Conservation (phyloP, 345 rosid genomes). For the Raphanus raphanistrum region DNA sequence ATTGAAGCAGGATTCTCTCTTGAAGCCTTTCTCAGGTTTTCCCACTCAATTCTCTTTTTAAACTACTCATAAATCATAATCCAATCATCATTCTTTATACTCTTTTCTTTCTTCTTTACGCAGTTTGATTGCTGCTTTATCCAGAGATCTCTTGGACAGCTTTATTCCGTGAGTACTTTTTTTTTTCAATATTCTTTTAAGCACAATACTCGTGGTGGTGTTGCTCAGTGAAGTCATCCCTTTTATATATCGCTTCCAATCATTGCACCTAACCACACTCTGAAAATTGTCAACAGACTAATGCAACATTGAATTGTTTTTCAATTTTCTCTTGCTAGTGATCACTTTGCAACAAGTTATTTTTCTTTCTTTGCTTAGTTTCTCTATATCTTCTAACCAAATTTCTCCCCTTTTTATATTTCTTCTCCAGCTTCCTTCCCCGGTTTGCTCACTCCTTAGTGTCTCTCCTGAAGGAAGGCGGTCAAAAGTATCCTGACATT, state of each 20-base stretch:
- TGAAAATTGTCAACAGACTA: too few species aligned
- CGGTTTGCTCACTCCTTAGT: conserved; percentile 55
- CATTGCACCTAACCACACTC: too few species aligned
- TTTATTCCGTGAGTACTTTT: conserved; percentile 58
- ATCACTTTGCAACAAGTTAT: too few species aligned
- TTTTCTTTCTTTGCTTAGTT: background rate
- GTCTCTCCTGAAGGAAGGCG: conserved; percentile 65
- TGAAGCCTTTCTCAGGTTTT: conserved; percentile 70
- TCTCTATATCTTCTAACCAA: conserved; percentile 10
- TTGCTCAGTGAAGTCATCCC: too few species aligned
- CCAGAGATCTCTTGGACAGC: conserved; percentile 71
- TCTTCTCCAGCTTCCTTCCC: conserved; percentile 57
- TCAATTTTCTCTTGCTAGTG: too few species aligned
- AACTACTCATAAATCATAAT: too few species aligned
- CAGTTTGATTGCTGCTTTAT: conserved; percentile 74
- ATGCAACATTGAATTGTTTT: too few species aligned
- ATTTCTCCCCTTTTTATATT: conserved; percentile 1
- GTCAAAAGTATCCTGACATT: conserved; percentile 74
- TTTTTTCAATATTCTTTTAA: too few species aligned
- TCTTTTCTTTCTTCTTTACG: background rate
- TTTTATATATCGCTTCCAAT: too few species aligned
- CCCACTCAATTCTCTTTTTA: background rate
- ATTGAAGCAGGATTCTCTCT: conserved; percentile 75
- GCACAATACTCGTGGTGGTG: too few species aligned
- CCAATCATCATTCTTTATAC: too few species aligned